Conservation (phyloP, 306 rosid species). For the Prunus mume region DNA sequence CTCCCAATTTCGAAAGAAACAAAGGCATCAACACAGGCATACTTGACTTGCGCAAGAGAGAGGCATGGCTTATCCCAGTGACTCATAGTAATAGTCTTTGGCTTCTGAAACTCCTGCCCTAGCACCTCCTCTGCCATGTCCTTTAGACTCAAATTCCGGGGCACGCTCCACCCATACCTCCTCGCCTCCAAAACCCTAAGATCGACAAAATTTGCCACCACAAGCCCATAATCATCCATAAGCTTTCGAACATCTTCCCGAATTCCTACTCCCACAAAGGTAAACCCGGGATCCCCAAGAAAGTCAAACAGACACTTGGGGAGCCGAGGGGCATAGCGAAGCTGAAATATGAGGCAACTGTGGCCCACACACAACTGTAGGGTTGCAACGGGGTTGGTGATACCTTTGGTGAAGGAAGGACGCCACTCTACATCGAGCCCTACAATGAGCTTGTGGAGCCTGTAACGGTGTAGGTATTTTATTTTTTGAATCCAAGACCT, state of each 20-base stretch:
- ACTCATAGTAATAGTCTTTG: conserved; percentile 19
- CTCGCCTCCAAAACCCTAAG: background rate
- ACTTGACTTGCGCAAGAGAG: conserved; percentile 25
- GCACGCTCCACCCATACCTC: background rate
- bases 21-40: conserved; percentile 35
- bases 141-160: background rate
- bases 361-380: conserved; percentile 42
- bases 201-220: background rate
- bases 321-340: conserved; percentile 3
- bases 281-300: background rate
- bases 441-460: conserved; percentile 20
- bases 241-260: conserved; percentile 19
- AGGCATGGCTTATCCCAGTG: conserved; percentile 15
- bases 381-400: conserved; percentile 21
- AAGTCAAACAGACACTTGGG: conserved; percentile 21
- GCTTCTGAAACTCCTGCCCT: conserved; percentile 17
- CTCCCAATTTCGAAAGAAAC: conserved; percentile 36
- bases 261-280: conserved; percentile 43
- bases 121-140: conserved; percentile 20
- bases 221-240: background rate
- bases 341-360: conserved; percentile 39
- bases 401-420: background rate
- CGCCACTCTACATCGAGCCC: conserved; percentile 62
- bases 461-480: background rate
- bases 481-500: conserved; percentile 22